Base-by-base conservation (phyloP, 805 yeast genomes). In the Cyberlindnera misumaiensis region DNA sequence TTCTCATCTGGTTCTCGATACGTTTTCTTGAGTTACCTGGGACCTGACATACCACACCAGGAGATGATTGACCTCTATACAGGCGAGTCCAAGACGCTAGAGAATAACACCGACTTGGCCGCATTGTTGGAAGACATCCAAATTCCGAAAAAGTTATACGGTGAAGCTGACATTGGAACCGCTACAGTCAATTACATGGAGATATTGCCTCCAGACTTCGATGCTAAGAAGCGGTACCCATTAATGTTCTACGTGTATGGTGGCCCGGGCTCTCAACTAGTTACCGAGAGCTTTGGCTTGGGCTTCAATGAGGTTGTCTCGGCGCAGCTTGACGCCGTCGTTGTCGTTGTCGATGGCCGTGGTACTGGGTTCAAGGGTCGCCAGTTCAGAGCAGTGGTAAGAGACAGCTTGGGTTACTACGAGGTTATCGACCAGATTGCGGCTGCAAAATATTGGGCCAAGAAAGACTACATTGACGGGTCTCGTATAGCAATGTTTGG, bases 301-400 rank as follows among this genome's bases (percentile, higher is more conserved):
- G 68, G 73, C 8, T 89, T 87, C 60, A 83, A 89, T 44, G 74
- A 83, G 22, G 80, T 84, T 10, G 74, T 83, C 30, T 81, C 96
- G 0, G 75, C 96, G 2, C 80, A 80, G 49, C 67, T 84, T 45
- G 72, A 82, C 51, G 86, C 94, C 3, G 73, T 93, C 35, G 96
- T 93, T 8, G 95, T 93, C 1, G 84, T 95, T 1, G 95, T 93
- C 4, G 98, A 93, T 61, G 97, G 97, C 0, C 75, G 98, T 50
- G 98, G 98, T 24, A 93, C 98, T 1, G 97, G 97, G 0, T 85
- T 70, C 60, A 85, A 79, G 62, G 96, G 96, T 11, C 73, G 80
- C 36, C 57, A 73, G 36, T 93, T 80, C 65, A 76, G 96, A 56
- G 73, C 83, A 20, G 58, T 76, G 27, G 97, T 93, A 2, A 75